Conservation (phyloP, 2,329 filamentous ascomycete species). For the Calonectria ilicicola region DNA sequence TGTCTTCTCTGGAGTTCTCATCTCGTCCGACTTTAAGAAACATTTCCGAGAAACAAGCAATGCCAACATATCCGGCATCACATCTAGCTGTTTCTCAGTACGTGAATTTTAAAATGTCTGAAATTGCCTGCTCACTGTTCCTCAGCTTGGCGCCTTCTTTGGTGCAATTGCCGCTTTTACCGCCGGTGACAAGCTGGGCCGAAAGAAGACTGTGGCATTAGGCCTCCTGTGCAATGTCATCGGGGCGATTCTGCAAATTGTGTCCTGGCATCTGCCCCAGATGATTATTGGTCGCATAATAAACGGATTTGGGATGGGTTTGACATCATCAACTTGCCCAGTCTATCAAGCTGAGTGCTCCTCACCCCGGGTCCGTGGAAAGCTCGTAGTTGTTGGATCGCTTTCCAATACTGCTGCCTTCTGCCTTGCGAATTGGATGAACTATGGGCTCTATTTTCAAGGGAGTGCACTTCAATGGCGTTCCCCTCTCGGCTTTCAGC, state of each 20-base stretch:
- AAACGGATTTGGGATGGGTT: slow-evolving; percentile 54
- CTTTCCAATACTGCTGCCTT: slow-evolving; percentile 56
- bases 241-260: slow-evolving; percentile 49
- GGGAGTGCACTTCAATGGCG: slow-evolving; percentile 45
- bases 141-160: slow-evolving; percentile 48
- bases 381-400: slow-evolving; percentile 58
- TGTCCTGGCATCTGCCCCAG: slow-evolving; percentile 52
- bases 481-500: slow-evolving; percentile 45
- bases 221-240: slow-evolving; percentile 48
- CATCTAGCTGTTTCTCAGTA: slow-evolving; percentile 58
- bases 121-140: background rate
- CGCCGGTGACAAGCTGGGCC: slow-evolving; percentile 48
- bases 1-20: slow-evolving; percentile 56
- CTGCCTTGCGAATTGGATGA: slow-evolving; percentile 61
- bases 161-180: slow-evolving; percentile 46
- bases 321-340: slow-evolving; percentile 50
- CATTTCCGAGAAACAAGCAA: slow-evolving; percentile 52
- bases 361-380: slow-evolving; percentile 52
- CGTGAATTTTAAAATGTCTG: slow-evolving; percentile 19
- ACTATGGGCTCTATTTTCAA: slow-evolving; percentile 54
- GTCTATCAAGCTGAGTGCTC: slow-evolving; percentile 50
- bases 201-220: slow-evolving; percentile 46
- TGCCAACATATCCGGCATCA: slow-evolving; percentile 57
- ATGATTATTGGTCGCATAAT: slow-evolving; percentile 56
- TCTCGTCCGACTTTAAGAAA: slow-evolving; percentile 53